Percentiles rank a stretch among this genome's conserved stretches.
These are phyloP conservation scores for Middelhovenomyces tepae DNA, from an alignment of 805 yeast species.

Conservation along the genomic window DNA sequence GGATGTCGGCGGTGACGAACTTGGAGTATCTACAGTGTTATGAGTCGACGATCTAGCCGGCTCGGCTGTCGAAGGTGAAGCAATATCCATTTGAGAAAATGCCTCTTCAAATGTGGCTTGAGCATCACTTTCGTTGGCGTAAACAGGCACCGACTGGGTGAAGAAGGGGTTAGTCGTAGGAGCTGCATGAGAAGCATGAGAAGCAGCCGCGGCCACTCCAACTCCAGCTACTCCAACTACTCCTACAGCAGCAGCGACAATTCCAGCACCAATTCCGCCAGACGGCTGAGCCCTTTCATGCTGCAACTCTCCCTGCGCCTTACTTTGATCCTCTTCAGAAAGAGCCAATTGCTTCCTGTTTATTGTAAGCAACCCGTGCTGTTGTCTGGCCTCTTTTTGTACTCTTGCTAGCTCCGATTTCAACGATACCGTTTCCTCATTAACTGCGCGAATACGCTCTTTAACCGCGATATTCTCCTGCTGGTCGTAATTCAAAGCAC, in stretches of 20 bases:
- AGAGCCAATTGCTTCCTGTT: slow-evolving; percentile 63
- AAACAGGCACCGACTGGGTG: neutral
- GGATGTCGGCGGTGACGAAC: slow-evolving; percentile 23
- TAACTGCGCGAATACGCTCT: slow-evolving; percentile 57
- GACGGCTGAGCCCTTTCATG: slow-evolving; percentile 7
- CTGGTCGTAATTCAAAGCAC: slow-evolving; percentile 57
- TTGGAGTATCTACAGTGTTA: slow-evolving; percentile 21
- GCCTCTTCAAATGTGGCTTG: slow-evolving; percentile 18
- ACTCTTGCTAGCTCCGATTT: slow-evolving; percentile 46
- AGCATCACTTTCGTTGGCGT: slow-evolving; percentile 1
- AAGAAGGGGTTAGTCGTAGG: slow-evolving; percentile 3
- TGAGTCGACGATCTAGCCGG: slow-evolving; percentile 19
- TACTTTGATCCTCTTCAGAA: slow-evolving; percentile 41
- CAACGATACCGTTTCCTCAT: slow-evolving; percentile 55
- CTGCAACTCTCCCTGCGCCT: slow-evolving; percentile 35
- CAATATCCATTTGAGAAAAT: slow-evolving; percentile 16
- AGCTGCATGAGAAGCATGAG: slow-evolving; percentile 20
- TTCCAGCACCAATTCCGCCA: slow-evolving; percentile 2
- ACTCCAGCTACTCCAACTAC: slow-evolving; percentile 13
- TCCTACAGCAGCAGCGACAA: slow-evolving; percentile 12
- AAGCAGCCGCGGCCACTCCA: slow-evolving; percentile 20
- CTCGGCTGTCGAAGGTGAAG: slow-evolving; percentile 21
- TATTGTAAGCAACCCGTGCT: slow-evolving; percentile 55
- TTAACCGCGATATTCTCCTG: slow-evolving; percentile 55
- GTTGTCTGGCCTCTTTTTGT: slow-evolving; percentile 48